Evolutionary conservation across 331 rosid genomes (phyloP), one percentile per base, ranked within the genome.

Genomic region (Erythrophleum ivorense): DNA sequence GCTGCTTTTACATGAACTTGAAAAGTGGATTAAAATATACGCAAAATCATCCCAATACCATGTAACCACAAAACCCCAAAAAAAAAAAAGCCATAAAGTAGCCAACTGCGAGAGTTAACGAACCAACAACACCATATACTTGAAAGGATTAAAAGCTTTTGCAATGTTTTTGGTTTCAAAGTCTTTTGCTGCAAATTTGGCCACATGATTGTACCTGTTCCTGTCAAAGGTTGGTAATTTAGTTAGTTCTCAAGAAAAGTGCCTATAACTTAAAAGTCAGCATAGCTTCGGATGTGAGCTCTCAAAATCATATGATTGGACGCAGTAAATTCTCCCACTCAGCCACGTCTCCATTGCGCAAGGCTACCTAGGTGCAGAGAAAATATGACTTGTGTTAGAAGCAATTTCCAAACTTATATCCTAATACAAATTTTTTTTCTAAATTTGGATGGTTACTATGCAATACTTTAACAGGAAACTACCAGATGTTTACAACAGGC

Each of bases 401-500:
- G 48, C 48, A 64, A 64, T 33, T 16, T 13, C 45, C 45, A 81
- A 21, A 55, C 52, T 45, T 11, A 45, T 69, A 8, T 46, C 54
- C 52, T 2, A 41, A 41, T 9, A 18, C 34, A 14, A 55, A 18
- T 9, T 34, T 18, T 45, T 10, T 55, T 40, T 15, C 43, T 13
- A 66, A 24, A 81, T 65, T 53, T 59, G 16, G 19, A 6, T 40
- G 36, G 33, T 70, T 38, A 21, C 54, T 59, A 7, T 62, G 2
- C 38, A 3, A 19, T 73, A 12, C 31, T n/a, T 73, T 16, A n/a
- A 38, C 3, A 70, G 63, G 40, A 31, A 57, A 75, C 31, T 66
- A 83, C 77, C 68, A 74, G 11, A 74, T 84, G 87, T 58, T 73
- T 53, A 16, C 13, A 21, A n/a, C n/a, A n/a, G n/a, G n/a, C n/a